Conservation (phyloP, 805 yeast species). For the Metschnikowia chrysomelidarum region DNA sequence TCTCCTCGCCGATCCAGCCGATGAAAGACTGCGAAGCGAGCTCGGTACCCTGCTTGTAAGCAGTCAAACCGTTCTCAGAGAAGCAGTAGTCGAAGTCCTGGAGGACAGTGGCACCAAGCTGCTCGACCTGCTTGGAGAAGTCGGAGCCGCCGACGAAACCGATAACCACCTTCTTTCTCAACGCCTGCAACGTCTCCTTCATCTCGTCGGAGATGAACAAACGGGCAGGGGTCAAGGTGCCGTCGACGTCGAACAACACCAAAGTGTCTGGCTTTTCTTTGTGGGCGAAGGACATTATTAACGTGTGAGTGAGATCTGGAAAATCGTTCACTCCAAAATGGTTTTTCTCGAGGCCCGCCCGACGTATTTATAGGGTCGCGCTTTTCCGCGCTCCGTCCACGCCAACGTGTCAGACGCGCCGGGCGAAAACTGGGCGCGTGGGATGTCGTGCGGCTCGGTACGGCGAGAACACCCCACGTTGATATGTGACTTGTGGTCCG, state of each 20-base stretch:
- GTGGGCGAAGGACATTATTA: constrained; percentile 58
- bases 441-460: constrained; percentile 8
- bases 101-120: constrained; percentile 77
- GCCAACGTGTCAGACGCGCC: constrained; percentile 11
- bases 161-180: constrained; percentile 89
- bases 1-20: constrained; percentile 91
- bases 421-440: constrained; percentile 6
- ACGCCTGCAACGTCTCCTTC: constrained; percentile 61
- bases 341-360: constrained; percentile 1
- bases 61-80: constrained; percentile 97
- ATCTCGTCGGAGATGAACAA: constrained; percentile 73
- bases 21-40: constrained; percentile 93
- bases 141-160: constrained; percentile 99
- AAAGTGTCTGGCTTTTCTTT: constrained; percentile 82
- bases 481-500: no score
- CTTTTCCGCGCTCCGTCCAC: no score
- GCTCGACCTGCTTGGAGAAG: constrained; percentile 91
- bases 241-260: constrained; percentile 96
- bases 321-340: no score
- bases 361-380: constrained; percentile 9
- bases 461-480: constrained; percentile 5
- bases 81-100: constrained; percentile 91
- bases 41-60: constrained; percentile 86
- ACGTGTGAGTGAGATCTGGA: neutral
- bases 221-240: constrained; percentile 98